Conservation (phyloP, 2,329 filamentous ascomycete species). For the Cladosporium sp. region DNA sequence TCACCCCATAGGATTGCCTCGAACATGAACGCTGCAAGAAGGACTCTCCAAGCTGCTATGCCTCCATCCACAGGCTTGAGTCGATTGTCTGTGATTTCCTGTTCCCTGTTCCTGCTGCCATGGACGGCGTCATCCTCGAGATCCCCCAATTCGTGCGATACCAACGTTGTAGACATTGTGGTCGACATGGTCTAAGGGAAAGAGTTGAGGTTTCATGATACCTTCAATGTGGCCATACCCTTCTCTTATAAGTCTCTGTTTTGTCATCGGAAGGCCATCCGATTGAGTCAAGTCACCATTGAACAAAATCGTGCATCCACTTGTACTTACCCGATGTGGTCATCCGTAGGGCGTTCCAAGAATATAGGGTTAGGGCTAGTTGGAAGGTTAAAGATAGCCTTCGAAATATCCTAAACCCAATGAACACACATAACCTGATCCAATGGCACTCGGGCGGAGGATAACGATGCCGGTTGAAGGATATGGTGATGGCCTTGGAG, state of each 20-base stretch:
- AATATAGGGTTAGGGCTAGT: not conserved
- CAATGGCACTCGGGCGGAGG: not conserved
- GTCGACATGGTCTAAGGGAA: not conserved
- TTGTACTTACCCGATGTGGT: not conserved
- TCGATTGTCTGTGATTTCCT: not conserved
- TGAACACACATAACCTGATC: not conserved
- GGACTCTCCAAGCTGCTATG: not conserved
- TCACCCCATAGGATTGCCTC: not conserved
- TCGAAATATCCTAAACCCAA: not conserved
- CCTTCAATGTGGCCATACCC: not conserved
- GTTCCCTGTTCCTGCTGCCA: not conserved
- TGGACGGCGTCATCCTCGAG: not conserved
- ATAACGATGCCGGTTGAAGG: not conserved
- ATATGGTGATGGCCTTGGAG: not conserved
- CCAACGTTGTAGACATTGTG: not conserved
- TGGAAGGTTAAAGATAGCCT: not conserved
- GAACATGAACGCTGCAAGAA: not conserved
- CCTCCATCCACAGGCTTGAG: not conserved
- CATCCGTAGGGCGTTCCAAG: not conserved
- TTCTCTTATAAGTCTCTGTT: not conserved
- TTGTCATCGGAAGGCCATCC: not conserved
- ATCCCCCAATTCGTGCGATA: not conserved
- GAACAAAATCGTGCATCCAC: not conserved
- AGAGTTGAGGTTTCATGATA: not conserved
- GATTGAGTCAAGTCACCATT: not conserved